Evolutionary conservation across 306 rosid genomes (phyloP).

Genomic region (Ceratonia siliqua): DNA sequence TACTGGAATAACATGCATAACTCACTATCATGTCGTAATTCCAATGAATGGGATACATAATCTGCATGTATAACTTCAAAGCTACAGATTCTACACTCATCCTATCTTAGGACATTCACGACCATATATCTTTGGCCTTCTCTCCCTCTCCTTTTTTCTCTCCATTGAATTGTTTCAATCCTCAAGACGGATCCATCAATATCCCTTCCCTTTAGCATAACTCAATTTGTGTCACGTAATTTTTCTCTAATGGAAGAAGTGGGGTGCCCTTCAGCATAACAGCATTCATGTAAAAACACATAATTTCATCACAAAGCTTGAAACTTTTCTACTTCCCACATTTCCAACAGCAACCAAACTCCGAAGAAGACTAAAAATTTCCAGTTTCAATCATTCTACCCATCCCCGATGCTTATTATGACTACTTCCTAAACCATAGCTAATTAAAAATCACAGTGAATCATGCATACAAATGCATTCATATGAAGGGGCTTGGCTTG

Average conservation of each 20-base stretch:
- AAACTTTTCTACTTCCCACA: background rate
- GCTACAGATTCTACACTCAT: background rate
- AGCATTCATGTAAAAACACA: background rate
- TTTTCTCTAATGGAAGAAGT: background rate
- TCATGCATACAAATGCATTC: background rate
- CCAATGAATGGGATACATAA: background rate
- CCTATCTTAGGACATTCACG: background rate
- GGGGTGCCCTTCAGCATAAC: background rate
- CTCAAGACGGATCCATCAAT: background rate
- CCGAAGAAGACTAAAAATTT: background rate
- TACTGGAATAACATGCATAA: background rate
- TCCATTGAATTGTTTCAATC: background rate
- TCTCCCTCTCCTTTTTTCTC: background rate
- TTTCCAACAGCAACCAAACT: background rate
- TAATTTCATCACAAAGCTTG: background rate
- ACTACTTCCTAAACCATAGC: conserved; percentile 6
- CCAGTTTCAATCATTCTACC: background rate
- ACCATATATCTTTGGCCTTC: background rate
- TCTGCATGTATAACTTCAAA: background rate
- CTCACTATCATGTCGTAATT: background rate
- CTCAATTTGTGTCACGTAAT: background rate
- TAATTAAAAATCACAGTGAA: background rate
- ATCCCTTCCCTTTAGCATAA: background rate
- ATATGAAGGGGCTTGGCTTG: conserved; percentile 8
- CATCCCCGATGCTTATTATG: background rate